These are phyloP conservation scores for Diplodia mutila DNA, from an alignment of 2,329 filamentous ascomycete genomes.

Conservation along the genomic window DNA sequence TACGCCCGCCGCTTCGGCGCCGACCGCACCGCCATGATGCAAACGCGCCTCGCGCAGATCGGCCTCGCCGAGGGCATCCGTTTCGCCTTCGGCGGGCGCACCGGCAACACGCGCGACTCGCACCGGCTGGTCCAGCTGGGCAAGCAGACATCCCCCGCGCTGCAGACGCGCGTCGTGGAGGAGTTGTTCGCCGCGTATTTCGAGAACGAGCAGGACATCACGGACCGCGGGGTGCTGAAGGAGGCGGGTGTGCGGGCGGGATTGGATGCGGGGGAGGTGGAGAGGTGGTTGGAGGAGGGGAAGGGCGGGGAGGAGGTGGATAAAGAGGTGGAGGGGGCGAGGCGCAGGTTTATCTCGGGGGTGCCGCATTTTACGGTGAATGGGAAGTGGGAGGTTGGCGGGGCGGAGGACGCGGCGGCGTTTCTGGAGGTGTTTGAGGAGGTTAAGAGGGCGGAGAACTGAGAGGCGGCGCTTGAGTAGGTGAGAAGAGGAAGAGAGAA, in stretches of 20 bases:
- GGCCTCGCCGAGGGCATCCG: slow-evolving; percentile 70
- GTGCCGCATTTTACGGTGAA: slow-evolving; percentile 80
- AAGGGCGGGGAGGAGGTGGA: slow-evolving; percentile 52
- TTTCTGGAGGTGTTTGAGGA: slow-evolving; percentile 70
- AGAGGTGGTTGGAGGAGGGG: slow-evolving; percentile 49
- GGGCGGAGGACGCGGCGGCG: slow-evolving; percentile 70
- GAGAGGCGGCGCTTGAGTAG: neutral
- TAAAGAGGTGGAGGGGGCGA: slow-evolving; percentile 51
- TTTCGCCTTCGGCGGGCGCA: slow-evolving; percentile 72
- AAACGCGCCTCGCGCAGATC: slow-evolving; percentile 59
- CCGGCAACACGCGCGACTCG: slow-evolving; percentile 77
- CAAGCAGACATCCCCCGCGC: slow-evolving; percentile 56
- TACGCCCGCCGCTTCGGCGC: slow-evolving; percentile 68
- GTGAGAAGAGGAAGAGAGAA: neutral
- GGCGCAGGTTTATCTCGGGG: slow-evolving; percentile 60
- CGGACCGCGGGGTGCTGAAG: slow-evolving; percentile 44
- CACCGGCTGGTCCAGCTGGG: slow-evolving; percentile 76
- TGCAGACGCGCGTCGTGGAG: slow-evolving; percentile 50
- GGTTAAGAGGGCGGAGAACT: slow-evolving; percentile 54
- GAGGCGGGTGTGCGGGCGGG: slow-evolving; percentile 49
- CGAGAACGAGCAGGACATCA: slow-evolving; percentile 54
- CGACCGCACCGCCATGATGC: slow-evolving; percentile 62
- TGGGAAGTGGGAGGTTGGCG: slow-evolving; percentile 66
- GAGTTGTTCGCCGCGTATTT: slow-evolving; percentile 50
- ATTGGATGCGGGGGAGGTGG: slow-evolving; percentile 47